Conservation (phyloP, 2,329 filamentous ascomycete species). For the Hortaea sp. region DNA sequence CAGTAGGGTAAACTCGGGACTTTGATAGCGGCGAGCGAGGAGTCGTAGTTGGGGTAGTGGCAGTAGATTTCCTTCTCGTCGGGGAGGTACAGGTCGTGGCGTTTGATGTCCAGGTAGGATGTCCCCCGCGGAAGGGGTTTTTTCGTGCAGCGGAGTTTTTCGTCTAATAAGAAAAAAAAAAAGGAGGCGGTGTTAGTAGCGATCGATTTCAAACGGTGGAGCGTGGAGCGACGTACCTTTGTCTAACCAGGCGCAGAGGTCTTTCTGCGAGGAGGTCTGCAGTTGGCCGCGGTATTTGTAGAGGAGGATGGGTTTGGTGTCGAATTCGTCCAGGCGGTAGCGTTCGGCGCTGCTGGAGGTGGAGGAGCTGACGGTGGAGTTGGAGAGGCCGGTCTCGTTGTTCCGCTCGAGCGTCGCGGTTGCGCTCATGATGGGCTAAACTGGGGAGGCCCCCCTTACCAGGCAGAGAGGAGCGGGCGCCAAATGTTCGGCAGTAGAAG, state of each 20-base stretch:
- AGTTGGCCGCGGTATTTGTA: conserved; percentile 37
- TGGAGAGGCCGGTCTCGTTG: conserved; percentile 32
- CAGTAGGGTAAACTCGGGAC: conserved; percentile 36
- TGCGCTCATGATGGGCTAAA: conserved; percentile 12
- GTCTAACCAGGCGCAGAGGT: conserved; percentile 31
- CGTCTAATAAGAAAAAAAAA: too few relatives aligned
- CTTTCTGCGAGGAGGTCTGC: conserved; percentile 34
- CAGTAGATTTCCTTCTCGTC: conserved; percentile 27
- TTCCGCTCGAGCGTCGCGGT: conserved; percentile 8
- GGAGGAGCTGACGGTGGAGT: conserved; percentile 31
- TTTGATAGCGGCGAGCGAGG: conserved; percentile 38
- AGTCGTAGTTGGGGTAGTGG: conserved; percentile 33
- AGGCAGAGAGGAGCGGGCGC: too few relatives aligned
- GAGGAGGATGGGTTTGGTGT: conserved; percentile 34
- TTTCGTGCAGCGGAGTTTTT: conserved; percentile 35
- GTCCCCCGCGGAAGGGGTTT: conserved; percentile 38
- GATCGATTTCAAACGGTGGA: too few relatives aligned
- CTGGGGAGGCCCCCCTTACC: background rate
- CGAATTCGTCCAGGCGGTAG: conserved; percentile 35
- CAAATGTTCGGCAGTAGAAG: too few relatives aligned
- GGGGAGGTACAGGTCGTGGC: conserved; percentile 35
- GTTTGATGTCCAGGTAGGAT: conserved; percentile 36
- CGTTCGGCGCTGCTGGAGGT: conserved; percentile 27
- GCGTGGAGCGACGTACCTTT: conserved; percentile 20
- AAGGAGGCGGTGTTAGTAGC: too few relatives aligned